Evolutionary conservation across 2,329 filamentous ascomycete genomes (phyloP).

Genomic region (Cordyceps cateniannulata): DNA sequence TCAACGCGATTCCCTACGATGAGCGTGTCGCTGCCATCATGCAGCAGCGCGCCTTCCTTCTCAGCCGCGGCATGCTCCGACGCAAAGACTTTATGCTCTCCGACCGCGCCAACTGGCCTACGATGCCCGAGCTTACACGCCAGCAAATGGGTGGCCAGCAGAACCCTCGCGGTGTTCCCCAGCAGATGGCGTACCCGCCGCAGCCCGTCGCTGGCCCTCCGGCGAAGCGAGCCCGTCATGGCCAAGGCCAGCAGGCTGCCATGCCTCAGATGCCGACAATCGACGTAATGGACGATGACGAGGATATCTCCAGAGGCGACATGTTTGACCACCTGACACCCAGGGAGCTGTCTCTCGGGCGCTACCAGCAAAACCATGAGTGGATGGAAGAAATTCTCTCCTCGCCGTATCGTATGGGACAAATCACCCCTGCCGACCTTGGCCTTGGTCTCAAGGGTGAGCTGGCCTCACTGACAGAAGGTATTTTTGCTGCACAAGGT

Average conservation of each 20-base stretch:
- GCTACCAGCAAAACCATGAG: conserved; percentile 93
- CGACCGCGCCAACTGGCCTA: conserved; percentile 85
- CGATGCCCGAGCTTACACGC: conserved; percentile 53
- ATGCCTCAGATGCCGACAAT: conserved; percentile 33
- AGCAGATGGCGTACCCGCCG: conserved; percentile 57
- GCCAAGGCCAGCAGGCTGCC: conserved; percentile 31
- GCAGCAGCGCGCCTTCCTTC: conserved; percentile 56
- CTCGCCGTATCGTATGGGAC: conserved; percentile 77
- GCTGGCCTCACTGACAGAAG: conserved; percentile 72
- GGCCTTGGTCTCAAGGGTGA: conserved; percentile 81
- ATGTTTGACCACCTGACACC: conserved; percentile 85
- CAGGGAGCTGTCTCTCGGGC: conserved; percentile 76
- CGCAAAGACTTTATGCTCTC: conserved; percentile 93
- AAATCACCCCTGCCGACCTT: conserved; percentile 82
- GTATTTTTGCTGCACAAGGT: conserved; percentile 67
- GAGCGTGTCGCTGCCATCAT: conserved; percentile 55
- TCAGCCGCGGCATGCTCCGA: conserved; percentile 71
- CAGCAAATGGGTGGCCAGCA: conserved; percentile 45
- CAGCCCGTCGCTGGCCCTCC: conserved; percentile 45
- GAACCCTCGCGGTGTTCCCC: conserved; percentile 44
- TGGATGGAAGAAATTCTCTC: conserved; percentile 98
- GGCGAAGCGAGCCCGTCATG: conserved; percentile 47
- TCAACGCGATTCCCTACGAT: conserved; percentile 58
- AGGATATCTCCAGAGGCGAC: conserved; percentile 82
- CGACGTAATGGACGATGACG: conserved; percentile 70